These are phyloP conservation scores for Chamaenerion angustifolium DNA, from an alignment of 345 rosid species.

Conservation along the genomic window DNA sequence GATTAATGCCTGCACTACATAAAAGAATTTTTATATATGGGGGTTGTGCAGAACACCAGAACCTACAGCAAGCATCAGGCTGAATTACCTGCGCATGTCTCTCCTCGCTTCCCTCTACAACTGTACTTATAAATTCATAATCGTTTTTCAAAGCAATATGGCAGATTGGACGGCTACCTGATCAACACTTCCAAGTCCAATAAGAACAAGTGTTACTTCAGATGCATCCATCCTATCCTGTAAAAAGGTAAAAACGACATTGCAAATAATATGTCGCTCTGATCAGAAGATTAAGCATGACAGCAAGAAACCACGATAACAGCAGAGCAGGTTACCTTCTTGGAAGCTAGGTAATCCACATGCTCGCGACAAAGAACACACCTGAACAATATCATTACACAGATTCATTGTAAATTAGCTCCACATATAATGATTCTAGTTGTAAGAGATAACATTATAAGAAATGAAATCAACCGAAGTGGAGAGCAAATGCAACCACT, in stretches of 20 bases:
- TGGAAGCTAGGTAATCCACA: conserved; percentile 67
- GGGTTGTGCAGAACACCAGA: conserved; percentile 92
- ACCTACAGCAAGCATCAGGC: conserved; percentile 29
- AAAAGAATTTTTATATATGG: conserved; percentile 42
- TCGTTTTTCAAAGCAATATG: conserved; percentile 76
- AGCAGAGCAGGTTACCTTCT: conserved; percentile 39
- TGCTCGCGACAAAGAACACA: conserved; percentile 80
- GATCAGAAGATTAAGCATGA: not conserved
- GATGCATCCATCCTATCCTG: conserved; percentile 77
- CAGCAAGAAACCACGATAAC: not conserved
- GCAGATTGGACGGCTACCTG: conserved; percentile 85
- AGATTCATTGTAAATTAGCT: not conserved
- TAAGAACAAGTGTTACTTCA: conserved; percentile 60
- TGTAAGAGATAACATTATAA: not conserved
- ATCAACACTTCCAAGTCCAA: conserved; percentile 77
- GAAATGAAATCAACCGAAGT: conserved; percentile 47
- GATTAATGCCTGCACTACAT: not conserved
- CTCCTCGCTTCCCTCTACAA: conserved; percentile 80
- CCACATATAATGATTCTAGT: not conserved
- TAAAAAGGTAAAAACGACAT: not conserved
- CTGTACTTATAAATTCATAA: conserved; percentile 74
- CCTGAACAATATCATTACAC: conserved; percentile 24
- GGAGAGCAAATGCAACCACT: conserved; percentile 84
- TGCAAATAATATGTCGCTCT: not conserved
- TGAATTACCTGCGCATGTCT: conserved; percentile 61